Percentiles rank a stretch among this genome's conserved stretches.
Conservation (phyloP, 352 stramenopile species). For the Nothophytophthora sp. region DNA sequence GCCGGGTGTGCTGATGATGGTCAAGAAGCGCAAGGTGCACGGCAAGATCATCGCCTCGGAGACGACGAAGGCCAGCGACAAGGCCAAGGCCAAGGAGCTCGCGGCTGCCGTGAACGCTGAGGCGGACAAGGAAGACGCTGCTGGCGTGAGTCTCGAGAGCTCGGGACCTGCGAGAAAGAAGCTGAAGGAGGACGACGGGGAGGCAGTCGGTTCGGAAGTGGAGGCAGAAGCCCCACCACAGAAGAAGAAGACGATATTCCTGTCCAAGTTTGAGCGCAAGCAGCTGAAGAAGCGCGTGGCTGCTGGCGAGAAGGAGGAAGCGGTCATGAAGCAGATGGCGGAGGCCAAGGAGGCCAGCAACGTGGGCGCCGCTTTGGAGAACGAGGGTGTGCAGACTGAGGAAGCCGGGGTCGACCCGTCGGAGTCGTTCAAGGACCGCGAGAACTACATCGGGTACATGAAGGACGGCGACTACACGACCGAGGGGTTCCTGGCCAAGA, state of each 20-base stretch:
- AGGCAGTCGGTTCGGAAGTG: constrained; percentile 1
- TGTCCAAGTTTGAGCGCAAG: constrained; percentile 96
- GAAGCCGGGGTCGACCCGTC: constrained; percentile 25
- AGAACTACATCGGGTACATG: constrained; percentile 88
- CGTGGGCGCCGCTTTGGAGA: neutral
- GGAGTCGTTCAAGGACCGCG: constrained; percentile 72
- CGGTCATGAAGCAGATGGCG: constrained; percentile 68
- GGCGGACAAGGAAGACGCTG: constrained; percentile 30
- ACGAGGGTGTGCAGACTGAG: constrained; percentile 13
- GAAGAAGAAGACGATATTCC: constrained; percentile 78
- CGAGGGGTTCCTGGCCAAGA: constrained; percentile 74
- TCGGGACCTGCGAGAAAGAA: constrained; percentile 11
- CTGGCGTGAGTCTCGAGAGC: constrained; percentile 8
- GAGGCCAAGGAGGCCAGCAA: constrained; percentile 43
- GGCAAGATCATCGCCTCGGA: constrained; percentile 86
- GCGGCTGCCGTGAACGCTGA: constrained; percentile 29
- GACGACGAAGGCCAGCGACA: constrained; percentile 40
- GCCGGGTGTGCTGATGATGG: constrained; percentile 83
- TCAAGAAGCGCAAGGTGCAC: constrained; percentile 85
- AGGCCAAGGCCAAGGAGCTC: constrained; percentile 41
- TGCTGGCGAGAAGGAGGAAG: constrained; percentile 68
- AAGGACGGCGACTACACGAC: constrained; percentile 79
- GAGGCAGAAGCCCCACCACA: constrained; percentile 2
- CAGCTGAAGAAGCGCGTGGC: constrained; percentile 91
- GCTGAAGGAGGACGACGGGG: neutral